Conservation (phyloP, 2,329 filamentous ascomycete genomes). For the Microcyclosporella mali region DNA sequence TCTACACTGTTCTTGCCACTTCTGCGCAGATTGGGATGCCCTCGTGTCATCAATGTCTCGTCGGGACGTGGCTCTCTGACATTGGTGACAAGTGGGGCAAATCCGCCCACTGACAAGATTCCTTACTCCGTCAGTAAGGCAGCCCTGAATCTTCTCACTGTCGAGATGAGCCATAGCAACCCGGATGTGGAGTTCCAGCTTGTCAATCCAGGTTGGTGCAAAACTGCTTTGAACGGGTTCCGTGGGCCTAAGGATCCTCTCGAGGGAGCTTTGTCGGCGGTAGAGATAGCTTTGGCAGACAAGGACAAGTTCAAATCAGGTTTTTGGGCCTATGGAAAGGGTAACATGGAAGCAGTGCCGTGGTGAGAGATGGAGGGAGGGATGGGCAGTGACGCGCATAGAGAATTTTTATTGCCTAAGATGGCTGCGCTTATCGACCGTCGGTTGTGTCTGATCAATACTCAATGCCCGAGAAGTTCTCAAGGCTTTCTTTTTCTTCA, state of each 20-base stretch:
- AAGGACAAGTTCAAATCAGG: slow-evolving; percentile 13
- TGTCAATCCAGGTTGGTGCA: slow-evolving; percentile 22
- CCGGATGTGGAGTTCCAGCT: slow-evolving; percentile 14
- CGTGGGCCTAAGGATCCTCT: slow-evolving; percentile 20
- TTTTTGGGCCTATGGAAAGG: slow-evolving; percentile 18
- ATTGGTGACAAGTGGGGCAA: slow-evolving; percentile 19
- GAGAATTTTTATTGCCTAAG: too few species aligned
- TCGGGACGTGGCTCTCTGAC: slow-evolving; percentile 28
- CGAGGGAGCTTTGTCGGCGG: slow-evolving; percentile 18
- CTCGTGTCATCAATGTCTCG: slow-evolving; percentile 33
- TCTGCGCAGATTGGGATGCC: slow-evolving; percentile 17
- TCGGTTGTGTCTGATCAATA: too few species aligned
- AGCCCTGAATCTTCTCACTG: slow-evolving; percentile 22
- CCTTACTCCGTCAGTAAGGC: slow-evolving; percentile 22
- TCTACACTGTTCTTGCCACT: slow-evolving; percentile 29
- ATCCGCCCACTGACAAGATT: slow-evolving; percentile 26
- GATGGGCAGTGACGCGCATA: too few species aligned
- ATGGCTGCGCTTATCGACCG: too few species aligned
- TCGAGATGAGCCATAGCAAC: slow-evolving; percentile 19
- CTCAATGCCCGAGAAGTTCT: too few species aligned
- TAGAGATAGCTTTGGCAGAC: slow-evolving; percentile 15
- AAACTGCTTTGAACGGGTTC: slow-evolving; percentile 24
- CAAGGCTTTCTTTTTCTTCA: too few species aligned
- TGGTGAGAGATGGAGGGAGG: slow-evolving; percentile 6
- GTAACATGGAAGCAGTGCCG: slow-evolving; percentile 10